Evolutionary conservation across 1,284 basidiomycete species (phyloP).

Genomic region (Tetrapyrgos nigripes): DNA sequence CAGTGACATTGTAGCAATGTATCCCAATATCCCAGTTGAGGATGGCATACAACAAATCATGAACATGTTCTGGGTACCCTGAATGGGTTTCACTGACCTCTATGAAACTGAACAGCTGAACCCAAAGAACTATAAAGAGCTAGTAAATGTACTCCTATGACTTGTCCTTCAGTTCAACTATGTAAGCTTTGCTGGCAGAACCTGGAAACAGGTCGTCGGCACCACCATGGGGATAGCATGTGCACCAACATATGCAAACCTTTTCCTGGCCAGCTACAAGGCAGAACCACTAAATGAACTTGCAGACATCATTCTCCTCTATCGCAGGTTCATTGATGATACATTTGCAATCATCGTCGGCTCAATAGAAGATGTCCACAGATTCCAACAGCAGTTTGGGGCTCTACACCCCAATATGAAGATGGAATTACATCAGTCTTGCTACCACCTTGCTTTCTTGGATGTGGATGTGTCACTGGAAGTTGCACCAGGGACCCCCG

Average conservation of each 20-base stretch:
- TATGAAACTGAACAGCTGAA: slow-evolving; percentile 6
- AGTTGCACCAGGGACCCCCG: slow-evolving; percentile 5
- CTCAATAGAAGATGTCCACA: slow-evolving; percentile 14
- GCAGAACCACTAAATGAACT: slow-evolving; percentile 13
- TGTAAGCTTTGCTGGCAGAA: slow-evolving; percentile 18
- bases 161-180: slow-evolving; percentile 19
- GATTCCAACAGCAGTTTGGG: slow-evolving; percentile 18
- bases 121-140: slow-evolving; percentile 9
- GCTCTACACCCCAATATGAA: slow-evolving; percentile 23
- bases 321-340: slow-evolving; percentile 22
- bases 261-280: slow-evolving; percentile 21
- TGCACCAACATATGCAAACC: slow-evolving; percentile 22
- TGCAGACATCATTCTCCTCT: slow-evolving; percentile 14
- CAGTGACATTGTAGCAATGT: slow-evolving; percentile 19
- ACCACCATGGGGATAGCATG: slow-evolving; percentile 22
- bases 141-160: slow-evolving; percentile 16
- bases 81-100: slow-evolving; percentile 12
- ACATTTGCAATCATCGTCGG: slow-evolving; percentile 21
- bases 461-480: slow-evolving; percentile 19
- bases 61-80: slow-evolving; percentile 10
- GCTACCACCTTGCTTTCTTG: slow-evolving; percentile 17
- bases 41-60: slow-evolving; percentile 20
- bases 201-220: slow-evolving; percentile 17
- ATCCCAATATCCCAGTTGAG: slow-evolving; percentile 21
- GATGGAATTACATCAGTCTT: slow-evolving; percentile 21